Conservation (phyloP, 2,329 filamentous ascomycete genomes). For the Juglanconis juglandina region DNA sequence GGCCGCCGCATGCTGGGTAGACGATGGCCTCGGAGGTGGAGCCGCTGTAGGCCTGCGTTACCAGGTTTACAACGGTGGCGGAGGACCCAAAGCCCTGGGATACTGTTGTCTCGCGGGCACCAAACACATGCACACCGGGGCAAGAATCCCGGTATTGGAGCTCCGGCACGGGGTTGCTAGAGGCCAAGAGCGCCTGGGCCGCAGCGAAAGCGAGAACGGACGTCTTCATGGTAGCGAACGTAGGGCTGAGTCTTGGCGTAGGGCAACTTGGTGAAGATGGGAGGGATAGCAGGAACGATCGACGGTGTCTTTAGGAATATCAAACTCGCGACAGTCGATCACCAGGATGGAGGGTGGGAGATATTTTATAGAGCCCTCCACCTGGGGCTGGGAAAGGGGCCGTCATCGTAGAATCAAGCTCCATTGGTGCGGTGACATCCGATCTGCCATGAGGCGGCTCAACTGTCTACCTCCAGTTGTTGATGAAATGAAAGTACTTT, state of each 20-base stretch:
- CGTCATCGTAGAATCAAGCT: background rate
- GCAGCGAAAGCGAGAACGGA: constrained; percentile 11
- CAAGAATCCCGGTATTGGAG: constrained; percentile 40
- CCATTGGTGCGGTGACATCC: background rate
- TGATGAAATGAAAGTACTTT: too few relatives aligned
- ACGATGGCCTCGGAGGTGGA: constrained; percentile 52
- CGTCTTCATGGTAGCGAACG: constrained; percentile 17
- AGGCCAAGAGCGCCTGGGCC: constrained; percentile 17
- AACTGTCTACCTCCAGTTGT: background rate
- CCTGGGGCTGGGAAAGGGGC: background rate
- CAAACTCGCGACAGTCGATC: background rate
- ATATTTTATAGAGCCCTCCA: background rate
- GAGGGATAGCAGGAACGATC: background rate
- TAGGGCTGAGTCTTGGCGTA: background rate
- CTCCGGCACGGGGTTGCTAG: constrained; percentile 17
- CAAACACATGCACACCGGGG: constrained; percentile 42
- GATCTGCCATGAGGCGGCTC: background rate
- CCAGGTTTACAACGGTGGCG: constrained; percentile 46
- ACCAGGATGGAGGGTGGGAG: background rate
- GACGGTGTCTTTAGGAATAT: background rate
- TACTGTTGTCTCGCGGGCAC: constrained; percentile 47
- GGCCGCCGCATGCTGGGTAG: constrained; percentile 63
- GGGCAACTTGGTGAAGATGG: background rate
- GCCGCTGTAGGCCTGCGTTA: constrained; percentile 45
- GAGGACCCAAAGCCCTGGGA: constrained; percentile 50